Conservation (phyloP, 164 flowering plant species). For the Warburgia ugandensis region DNA sequence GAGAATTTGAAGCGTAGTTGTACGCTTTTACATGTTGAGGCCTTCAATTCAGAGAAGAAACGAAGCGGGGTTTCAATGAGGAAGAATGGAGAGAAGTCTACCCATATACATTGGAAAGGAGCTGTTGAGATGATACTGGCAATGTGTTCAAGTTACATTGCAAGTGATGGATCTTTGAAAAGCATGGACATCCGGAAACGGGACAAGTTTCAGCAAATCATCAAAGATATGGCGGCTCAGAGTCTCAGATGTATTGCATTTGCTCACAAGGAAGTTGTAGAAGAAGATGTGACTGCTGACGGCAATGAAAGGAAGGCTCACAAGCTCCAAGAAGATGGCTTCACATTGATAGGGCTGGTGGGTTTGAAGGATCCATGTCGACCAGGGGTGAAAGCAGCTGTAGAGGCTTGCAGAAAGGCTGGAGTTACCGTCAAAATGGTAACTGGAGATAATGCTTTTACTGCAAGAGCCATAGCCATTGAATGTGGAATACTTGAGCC, state of each 20-base stretch:
- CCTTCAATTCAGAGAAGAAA: slow-evolving; percentile 62
- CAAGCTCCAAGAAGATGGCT: slow-evolving; percentile 14
- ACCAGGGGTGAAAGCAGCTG: slow-evolving; percentile 27
- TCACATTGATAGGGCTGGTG: slow-evolving; percentile 26
- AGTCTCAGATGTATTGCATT: slow-evolving; percentile 32
- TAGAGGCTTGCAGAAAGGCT: slow-evolving; percentile 23
- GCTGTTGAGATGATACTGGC: slow-evolving; percentile 60
- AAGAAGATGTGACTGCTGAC: too few relatives aligned
- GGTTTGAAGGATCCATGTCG: slow-evolving; percentile 38
- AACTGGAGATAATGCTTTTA: slow-evolving; percentile 31
- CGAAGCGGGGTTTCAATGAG: slow-evolving; percentile 37
- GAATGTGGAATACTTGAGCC: slow-evolving; percentile 34
- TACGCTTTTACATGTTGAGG: slow-evolving; percentile 32
- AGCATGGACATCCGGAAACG: slow-evolving; percentile 12
- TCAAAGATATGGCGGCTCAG: slow-evolving; percentile 25
- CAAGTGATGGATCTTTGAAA: slow-evolving; percentile 5
- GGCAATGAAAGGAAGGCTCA: too few relatives aligned
- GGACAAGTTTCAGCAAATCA: slow-evolving; percentile 9
- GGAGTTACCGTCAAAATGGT: slow-evolving; percentile 35
- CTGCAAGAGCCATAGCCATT: slow-evolving; percentile 31
- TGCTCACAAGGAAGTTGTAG: slow-evolving; percentile 16
- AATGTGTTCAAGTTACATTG: slow-evolving; percentile 43
- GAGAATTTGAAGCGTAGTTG: slow-evolving; percentile 21
- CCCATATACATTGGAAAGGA: slow-evolving; percentile 59
- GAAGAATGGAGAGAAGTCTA: slow-evolving; percentile 16